These are phyloP conservation scores for Eucalyptus tenuipes DNA, from an alignment of 345 rosid species.

Conservation along the genomic window DNA sequence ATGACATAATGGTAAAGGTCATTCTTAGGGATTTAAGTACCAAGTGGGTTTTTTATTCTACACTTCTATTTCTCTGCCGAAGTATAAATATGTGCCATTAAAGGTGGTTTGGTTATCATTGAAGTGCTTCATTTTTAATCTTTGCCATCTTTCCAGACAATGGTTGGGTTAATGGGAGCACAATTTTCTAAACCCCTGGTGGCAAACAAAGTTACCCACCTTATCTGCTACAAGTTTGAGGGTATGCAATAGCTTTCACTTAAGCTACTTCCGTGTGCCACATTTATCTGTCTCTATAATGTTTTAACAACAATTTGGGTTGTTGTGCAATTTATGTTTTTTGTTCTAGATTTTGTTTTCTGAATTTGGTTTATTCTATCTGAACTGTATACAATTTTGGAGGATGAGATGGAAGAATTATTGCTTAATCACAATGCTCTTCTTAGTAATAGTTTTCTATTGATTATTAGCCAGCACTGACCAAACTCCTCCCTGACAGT, in stretches of 20 bases:
- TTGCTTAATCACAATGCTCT: not conserved
- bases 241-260: conserved; percentile 18
- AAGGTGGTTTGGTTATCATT: not conserved
- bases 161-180: conserved; percentile 93
- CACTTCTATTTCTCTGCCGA: not conserved
- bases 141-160: conserved; percentile 32
- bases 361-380: not conserved
- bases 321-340: not conserved
- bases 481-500: not conserved
- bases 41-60: not conserved
- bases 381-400: not conserved
- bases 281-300: not conserved
- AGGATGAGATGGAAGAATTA: not conserved
- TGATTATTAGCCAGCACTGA: not conserved
- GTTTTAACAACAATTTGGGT: not conserved
- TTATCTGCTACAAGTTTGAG: conserved; percentile 92
- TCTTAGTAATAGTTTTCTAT: not conserved
- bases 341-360: not conserved
- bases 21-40: not conserved
- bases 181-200: conserved; percentile 83
- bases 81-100: not conserved
- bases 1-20: conserved; percentile 69
- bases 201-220: conserved; percentile 86
- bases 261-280: not conserved
- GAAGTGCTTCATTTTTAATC: not conserved